Evolutionary conservation across 352 stramenopile genomes (phyloP).

Genomic region (Phytophthora sojae): DNA sequence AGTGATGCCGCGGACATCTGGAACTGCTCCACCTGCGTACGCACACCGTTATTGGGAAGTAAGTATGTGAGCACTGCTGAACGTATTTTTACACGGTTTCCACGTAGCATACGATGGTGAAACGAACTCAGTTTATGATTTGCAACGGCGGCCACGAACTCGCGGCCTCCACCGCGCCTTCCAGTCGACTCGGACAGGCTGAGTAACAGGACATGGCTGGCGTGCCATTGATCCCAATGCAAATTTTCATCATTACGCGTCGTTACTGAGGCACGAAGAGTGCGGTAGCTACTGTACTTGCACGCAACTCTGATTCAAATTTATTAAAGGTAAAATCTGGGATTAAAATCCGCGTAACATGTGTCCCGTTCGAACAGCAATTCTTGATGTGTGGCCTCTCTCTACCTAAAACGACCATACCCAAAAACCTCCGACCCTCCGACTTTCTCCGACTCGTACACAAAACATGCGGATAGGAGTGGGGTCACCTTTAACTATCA

Average conservation of each 20-base stretch:
- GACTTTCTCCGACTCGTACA: too few relatives aligned
- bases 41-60: neutral
- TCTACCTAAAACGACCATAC: neutral
- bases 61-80: neutral
- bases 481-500: too few relatives aligned
- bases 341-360: neutral
- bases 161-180: neutral
- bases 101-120: conserved; percentile 5
- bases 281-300: too few relatives aligned
- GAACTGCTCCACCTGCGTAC: neutral
- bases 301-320: too few relatives aligned
- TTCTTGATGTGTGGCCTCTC: neutral
- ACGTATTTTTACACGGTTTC: conserved; percentile 7
- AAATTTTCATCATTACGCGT: neutral
- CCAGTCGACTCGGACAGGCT: neutral
- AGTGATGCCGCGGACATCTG: neutral
- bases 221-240: neutral
- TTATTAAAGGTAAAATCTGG: neutral
- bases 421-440: too few relatives aligned
- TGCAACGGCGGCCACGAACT: neutral
- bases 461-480: too few relatives aligned
- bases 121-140: conserved; percentile 9
- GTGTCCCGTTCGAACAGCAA: neutral
- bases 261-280: neutral
- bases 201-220: neutral